These are phyloP conservation scores for Stylonectria norvegica DNA, from an alignment of 2,329 filamentous ascomycete species.

Conservation along the genomic window DNA sequence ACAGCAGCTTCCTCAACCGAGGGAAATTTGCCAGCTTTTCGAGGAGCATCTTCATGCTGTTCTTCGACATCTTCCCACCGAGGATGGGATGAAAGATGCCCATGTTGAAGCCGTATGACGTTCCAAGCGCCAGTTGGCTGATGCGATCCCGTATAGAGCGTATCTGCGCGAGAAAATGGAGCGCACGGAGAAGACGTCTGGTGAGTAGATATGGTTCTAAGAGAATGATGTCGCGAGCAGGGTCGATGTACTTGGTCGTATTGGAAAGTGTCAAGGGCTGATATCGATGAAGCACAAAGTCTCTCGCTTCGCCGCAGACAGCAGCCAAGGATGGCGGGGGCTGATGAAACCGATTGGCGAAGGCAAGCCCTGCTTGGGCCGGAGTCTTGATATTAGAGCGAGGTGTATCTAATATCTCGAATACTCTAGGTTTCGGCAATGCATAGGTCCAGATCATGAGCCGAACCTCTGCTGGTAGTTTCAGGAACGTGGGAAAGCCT, in stretches of 20 bases:
- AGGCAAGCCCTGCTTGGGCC: conserved; percentile 14
- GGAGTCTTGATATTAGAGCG: conserved; percentile 17
- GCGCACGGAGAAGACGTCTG: conserved; percentile 13
- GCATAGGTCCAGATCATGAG: conserved; percentile 18
- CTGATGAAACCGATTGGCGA: conserved; percentile 18
- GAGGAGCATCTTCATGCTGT: conserved; percentile 18
- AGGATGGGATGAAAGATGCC: conserved; percentile 20
- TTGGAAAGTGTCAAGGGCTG: conserved; percentile 11
- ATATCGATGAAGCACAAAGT: conserved; percentile 13
- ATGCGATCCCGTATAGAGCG: conserved; percentile 13
- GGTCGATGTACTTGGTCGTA: conserved; percentile 17
- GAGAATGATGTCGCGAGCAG: conserved; percentile 15
- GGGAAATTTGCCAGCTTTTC: conserved; percentile 15
- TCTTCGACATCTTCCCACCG: conserved; percentile 18
- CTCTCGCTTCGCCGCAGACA: conserved; percentile 13
- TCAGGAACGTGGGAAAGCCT: conserved; percentile 14
- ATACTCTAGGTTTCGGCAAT: conserved; percentile 18
- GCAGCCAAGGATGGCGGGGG: conserved; percentile 12
- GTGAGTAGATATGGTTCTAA: conserved; percentile 18
- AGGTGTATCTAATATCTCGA: conserved; percentile 20
- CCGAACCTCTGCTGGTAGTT: conserved; percentile 17
- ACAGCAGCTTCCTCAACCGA: conserved; percentile 13
- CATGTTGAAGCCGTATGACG: conserved; percentile 19
- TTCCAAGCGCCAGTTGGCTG: conserved; percentile 18
- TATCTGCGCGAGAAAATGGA: conserved; percentile 17